Base-by-base conservation (phyloP, 108 stramenopile genomes). In the Seminavis robusta region DNA sequence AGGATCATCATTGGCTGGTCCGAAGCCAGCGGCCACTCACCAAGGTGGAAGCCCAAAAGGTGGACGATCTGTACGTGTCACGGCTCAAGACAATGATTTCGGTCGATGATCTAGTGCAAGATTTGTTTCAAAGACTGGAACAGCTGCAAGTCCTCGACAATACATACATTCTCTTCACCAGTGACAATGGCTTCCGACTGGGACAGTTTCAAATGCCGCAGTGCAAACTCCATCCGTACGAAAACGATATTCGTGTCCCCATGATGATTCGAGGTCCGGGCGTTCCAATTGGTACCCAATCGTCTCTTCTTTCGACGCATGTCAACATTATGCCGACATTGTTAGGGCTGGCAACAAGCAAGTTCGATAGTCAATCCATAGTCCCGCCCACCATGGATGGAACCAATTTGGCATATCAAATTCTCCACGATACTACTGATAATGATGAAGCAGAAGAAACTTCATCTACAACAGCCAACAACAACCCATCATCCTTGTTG, bases 281-380 rank as follows among this genome's bases (percentile, higher is more conserved):
- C 3, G 63, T 80, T 30, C 9, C 28, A 39, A 13, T 26, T 1
- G 29, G 31, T 44, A 28, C 15, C 42, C 43, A 47, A 41, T 48
- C 21, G 61, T 28, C 13, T 36, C 16, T 57, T 11, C 36, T 64
- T 43, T 43, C 41, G 34, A 57, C 66, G n/a, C 67, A 74, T 61
- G 65, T 80, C 38, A 56, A 80, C 57, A 10, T 80, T 31, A 69
- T 73, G 58, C 79, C 79, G 20, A 80, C 79, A 1, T 26, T 80
- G 25, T 37, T 75, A 27, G 69, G 63, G 38, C 33, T 80, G 44
- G 54, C 58, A 17, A 60, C 52, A 0, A 6, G 1, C 0, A 8
- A 57, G 4, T 8, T 65, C 15, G 0, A 26, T 46, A 29, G 9
- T 1, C 32, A 40, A 15, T 5, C 39, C 0, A 57, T 59, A 40